Conservation (phyloP, 2,329 filamentous ascomycete genomes). For the Colletotrichum echinochloae region DNA sequence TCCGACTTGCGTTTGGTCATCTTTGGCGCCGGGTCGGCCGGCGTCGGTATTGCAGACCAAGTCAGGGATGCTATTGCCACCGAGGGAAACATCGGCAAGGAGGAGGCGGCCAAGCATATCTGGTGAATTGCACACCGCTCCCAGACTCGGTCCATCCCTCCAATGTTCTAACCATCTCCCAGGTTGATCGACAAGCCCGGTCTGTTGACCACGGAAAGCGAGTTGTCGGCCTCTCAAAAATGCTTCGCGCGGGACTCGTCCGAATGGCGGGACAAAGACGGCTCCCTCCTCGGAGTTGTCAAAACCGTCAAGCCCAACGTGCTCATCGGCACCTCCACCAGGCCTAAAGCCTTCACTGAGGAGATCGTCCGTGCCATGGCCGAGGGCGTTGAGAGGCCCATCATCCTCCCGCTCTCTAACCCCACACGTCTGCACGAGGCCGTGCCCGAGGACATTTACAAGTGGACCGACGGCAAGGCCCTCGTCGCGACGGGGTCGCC, state of each 20-base stretch:
- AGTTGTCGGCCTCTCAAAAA: constrained; percentile 75
- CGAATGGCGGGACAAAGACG: constrained; percentile 71
- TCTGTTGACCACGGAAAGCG: constrained; percentile 73
- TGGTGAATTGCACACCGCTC: constrained; percentile 63
- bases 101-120: constrained; percentile 84
- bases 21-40: constrained; percentile 85
- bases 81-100: constrained; percentile 72
- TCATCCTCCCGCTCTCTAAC: constrained; percentile 86
- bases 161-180: neutral
- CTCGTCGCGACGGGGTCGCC: constrained; percentile 88
- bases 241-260: constrained; percentile 72
- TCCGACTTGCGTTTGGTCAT: constrained; percentile 78
- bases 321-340: constrained; percentile 86
- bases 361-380: constrained; percentile 82
- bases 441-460: constrained; percentile 77
- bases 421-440: constrained; percentile 88
- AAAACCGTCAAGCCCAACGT: constrained; percentile 81
- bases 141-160: accelerated
- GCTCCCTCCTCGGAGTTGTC: constrained; percentile 74
- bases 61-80: constrained; percentile 82
- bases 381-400: constrained; percentile 76
- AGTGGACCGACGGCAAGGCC: constrained; percentile 83
- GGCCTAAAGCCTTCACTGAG: constrained; percentile 80
- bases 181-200: constrained; percentile 88
- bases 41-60: constrained; percentile 88